phyloP scores from a whole-genome alignment of 345 rosid genomes.

The Corchorus capsularis region DNA sequence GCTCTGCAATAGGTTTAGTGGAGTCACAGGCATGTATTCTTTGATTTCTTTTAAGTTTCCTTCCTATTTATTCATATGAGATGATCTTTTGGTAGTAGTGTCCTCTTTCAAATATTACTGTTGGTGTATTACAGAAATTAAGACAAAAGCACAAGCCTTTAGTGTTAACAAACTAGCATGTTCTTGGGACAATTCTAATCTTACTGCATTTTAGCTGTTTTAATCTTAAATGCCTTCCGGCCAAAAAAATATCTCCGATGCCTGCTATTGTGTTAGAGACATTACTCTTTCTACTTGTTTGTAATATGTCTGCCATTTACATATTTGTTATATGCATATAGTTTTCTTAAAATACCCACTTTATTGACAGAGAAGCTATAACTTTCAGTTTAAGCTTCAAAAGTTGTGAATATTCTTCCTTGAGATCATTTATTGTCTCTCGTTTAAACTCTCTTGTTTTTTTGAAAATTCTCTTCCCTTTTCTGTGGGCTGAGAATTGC shows the following conservation, averaged over 20 bases:
- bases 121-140: not conserved
- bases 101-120: not conserved
- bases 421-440: not conserved
- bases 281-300: not conserved
- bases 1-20: constrained; percentile 94
- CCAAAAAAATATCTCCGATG: not conserved
- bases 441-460: not conserved
- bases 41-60: not conserved
- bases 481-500: not conserved
- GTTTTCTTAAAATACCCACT: not conserved
- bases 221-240: not conserved
- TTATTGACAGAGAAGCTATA: not conserved
- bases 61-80: constrained; percentile 11
- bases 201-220: not conserved
- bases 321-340: not conserved
- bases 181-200: not conserved
- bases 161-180: not conserved
- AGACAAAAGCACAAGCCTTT: not conserved
- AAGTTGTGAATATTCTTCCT: not conserved
- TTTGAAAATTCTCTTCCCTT: not conserved
- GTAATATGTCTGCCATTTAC: not conserved
- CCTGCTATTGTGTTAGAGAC: not conserved
- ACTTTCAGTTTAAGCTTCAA: not conserved
- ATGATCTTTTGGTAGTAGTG: constrained; percentile 1
- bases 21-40: constrained; percentile 68